Conservation (phyloP, 1,139 yeast species). For the Saccharomyces hybrid region DNA sequence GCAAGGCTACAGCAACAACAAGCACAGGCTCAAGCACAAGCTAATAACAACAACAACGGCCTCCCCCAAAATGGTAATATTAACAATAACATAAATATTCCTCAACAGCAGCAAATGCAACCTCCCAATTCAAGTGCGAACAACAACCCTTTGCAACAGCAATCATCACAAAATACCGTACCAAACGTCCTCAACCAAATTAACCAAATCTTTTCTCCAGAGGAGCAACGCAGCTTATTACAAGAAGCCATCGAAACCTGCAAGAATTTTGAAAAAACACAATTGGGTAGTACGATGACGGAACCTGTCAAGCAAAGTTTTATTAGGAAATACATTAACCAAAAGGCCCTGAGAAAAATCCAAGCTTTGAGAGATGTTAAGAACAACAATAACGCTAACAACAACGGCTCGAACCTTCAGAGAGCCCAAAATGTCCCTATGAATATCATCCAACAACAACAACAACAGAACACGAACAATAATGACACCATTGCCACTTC, state of each 20-base stretch:
- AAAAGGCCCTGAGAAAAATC: constrained; percentile 36
- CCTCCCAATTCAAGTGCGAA: neutral
- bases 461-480: neutral
- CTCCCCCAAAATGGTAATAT: neutral
- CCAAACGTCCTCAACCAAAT: constrained; percentile 33
- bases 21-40: constrained; percentile 4
- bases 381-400: constrained; percentile 11
- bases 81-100: neutral
- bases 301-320: constrained; percentile 26
- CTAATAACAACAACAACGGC: constrained; percentile 14
- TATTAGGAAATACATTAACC: constrained; percentile 34
- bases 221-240: constrained; percentile 30
- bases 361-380: constrained; percentile 28
- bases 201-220: constrained; percentile 32
- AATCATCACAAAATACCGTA: constrained; percentile 22
- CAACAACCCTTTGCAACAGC: constrained; percentile 7
- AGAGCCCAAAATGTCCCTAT: neutral
- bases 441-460: neutral
- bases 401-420: constrained; percentile 4
- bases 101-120: constrained; percentile 10
- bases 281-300: constrained; percentile 23
- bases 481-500: neutral
- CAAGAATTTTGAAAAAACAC: constrained; percentile 26
- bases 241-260: constrained; percentile 30
- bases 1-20: constrained; percentile 25